Evolutionary conservation across 805 yeast species (phyloP), one percentile per base, ranked within the genome.

Genomic region (Kodamaea jinghongensis): DNA sequence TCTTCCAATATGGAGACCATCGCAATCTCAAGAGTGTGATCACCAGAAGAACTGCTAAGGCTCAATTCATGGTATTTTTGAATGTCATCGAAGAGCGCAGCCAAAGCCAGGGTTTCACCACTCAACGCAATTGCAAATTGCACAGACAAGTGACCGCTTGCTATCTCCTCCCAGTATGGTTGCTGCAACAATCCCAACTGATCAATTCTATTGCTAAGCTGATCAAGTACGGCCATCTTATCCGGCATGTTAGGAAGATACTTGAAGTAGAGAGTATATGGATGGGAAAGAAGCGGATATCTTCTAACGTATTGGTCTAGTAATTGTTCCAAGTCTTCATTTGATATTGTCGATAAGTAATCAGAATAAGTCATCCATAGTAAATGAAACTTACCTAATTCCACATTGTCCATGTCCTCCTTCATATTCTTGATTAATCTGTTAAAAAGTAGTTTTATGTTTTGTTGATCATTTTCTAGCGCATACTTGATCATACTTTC

Each of bases 21-120:
- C 6, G 67, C 43, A 43, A 70, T 68, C 44, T 74, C 81, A 2
- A 76, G 28, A 14, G 17, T 12, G 17, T 38, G 35, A 23, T n/a
- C n/a, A n/a, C n/a, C n/a, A n/a, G n/a, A n/a, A n/a, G n/a, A n/a
- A n/a, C n/a, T n/a, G n/a, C 28, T 28, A 9, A 38, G 22, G 5
- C 36, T 36, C 13, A 6, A 5, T 2, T 31, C 28, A 15, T 31
- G 32, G 4, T 26, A 33, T 7, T 8, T 26, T 3, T 23, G 26
- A 13, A 37, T 16, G 7, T 37, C 40, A 13, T 26, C 14, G 26
- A 37, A 30, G 6, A 37, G 17, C 6, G 16, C 12, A 17, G 25
- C 13, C 33, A 37, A 14, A 5, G 8, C 7, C 3, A n/a, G 17
- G 4, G 27, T 16, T 13, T 37, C 13, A 7, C 40, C 40, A 9